Evolutionary conservation across 495 filamentous ascomycete species (phyloP).

Genomic region (Hypoxylon cercidicola): DNA sequence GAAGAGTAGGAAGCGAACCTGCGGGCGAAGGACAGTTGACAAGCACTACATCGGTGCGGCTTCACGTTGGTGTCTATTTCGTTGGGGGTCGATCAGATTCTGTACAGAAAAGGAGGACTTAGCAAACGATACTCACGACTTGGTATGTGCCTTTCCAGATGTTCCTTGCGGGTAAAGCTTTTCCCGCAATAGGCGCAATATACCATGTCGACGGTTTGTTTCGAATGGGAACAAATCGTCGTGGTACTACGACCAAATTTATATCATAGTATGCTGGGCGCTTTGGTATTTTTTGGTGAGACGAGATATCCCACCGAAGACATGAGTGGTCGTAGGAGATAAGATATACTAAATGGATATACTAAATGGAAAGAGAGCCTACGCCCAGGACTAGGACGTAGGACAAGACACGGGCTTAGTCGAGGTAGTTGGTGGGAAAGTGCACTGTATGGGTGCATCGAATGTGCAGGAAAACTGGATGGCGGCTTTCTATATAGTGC

Average conservation of each 20-base stretch:
- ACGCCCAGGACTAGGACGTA: too few relatives aligned
- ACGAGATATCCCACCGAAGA: too few relatives aligned
- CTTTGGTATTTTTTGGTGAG: too few relatives aligned
- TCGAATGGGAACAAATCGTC: constrained; percentile 5
- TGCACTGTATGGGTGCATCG: constrained; percentile 19
- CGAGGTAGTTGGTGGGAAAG: constrained; percentile 10
- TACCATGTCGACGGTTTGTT: constrained; percentile 50
- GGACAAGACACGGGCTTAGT: too few relatives aligned
- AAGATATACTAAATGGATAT: too few relatives aligned
- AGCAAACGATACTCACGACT: constrained; percentile 59
- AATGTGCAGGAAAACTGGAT: constrained; percentile 30
- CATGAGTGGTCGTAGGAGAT: too few relatives aligned
- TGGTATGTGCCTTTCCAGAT: constrained; percentile 70
- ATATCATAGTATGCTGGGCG: constrained; percentile 2
- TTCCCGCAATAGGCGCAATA: constrained; percentile 73
- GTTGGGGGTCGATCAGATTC: constrained; percentile 36
- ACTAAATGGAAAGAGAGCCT: too few relatives aligned
- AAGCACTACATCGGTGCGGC: constrained; percentile 67
- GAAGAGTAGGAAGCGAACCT: constrained; percentile 52
- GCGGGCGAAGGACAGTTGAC: constrained; percentile 70
- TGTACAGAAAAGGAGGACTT: not conserved
- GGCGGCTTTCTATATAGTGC: constrained; percentile 37
- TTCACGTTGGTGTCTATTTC: constrained; percentile 71
- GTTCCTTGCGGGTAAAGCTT: constrained; percentile 72
- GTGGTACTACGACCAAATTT: constrained; percentile 20